Base-by-base conservation (phyloP, 345 rosid species). In the Luvunga scandens region DNA sequence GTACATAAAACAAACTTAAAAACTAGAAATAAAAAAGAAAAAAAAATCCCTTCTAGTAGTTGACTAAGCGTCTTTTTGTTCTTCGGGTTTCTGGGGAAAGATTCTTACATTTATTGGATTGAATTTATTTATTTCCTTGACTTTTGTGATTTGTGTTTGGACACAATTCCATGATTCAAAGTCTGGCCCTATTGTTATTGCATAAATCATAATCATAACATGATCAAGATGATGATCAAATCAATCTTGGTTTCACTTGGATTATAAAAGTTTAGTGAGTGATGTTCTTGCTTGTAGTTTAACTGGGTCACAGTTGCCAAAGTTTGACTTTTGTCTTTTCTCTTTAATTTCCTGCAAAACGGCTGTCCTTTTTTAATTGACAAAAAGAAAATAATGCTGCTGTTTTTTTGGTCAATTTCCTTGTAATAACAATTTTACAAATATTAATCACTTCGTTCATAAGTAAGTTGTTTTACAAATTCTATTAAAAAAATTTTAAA, bases 271-370 rank as follows among this genome's bases (percentile, higher is more conserved):
- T 53, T 25, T 16, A 73, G 61, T 33, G 33, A 5, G 19, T 9
- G 22, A 60, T 82, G 81, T 77, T 74, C 77, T 65, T 71, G 78
- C 27, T 76, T 66, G 69, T 69, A 27, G 22, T 34, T 42, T 55
- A 59, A 45, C 77, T 69, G 86, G 83, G 83, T 63, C 86, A 79
- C 81, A 66, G 64, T 64, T 63, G 72, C 63, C 67, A 64, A 64
- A 73, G 45, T 69, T 38, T 62, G 19, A 63, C 25, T 42, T 69
- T 13, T 21, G 16, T 59, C 9, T 1, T 53, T 42, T n/a, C 48
- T 81, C 62, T 76, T 76, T 64, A n/a, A 53, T 70, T 76, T 74
- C 72, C 72, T 63, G 66, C 76, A 34, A 50, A 28, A 62, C 6
- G 13, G 19, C 4, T 14, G 38, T 6, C 1, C 6, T 72, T 13